phyloP scores from a whole-genome alignment of 345 rosid species.

The Bruguiera gymnorhiza region DNA sequence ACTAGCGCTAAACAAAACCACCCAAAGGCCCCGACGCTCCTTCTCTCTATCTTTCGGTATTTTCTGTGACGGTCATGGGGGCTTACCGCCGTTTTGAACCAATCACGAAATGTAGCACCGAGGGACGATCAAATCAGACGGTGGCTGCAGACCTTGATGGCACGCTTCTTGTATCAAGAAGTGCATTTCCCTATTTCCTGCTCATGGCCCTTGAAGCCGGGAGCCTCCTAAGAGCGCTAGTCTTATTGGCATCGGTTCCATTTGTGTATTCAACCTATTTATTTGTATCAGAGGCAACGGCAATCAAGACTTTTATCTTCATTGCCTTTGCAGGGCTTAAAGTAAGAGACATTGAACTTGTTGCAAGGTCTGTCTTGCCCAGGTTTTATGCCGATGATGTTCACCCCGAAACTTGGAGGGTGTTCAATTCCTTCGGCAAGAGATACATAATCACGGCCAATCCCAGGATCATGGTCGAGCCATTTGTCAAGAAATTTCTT shows the following conservation, averaged over 20 bases:
- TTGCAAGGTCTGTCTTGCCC: conserved; percentile 72
- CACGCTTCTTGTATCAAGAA: conserved; percentile 68
- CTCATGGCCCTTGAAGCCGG: conserved; percentile 93
- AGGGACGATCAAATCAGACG: conserved; percentile 69
- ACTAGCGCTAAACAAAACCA: too few species aligned
- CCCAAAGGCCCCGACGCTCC: background rate
- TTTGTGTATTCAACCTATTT: conserved; percentile 60
- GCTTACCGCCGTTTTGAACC: conserved; percentile 49
- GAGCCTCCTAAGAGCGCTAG: conserved; percentile 55
- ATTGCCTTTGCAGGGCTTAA: conserved; percentile 67
- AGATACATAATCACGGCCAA: conserved; percentile 69
- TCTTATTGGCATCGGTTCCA: conserved; percentile 64
- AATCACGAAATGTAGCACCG: conserved; percentile 45
- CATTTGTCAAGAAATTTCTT: conserved; percentile 58
- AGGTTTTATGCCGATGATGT: conserved; percentile 88
- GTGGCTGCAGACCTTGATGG: conserved; percentile 84
- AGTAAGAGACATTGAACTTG: conserved; percentile 68
- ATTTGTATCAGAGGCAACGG: conserved; percentile 63
- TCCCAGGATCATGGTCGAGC: conserved; percentile 89
- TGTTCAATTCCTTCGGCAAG: conserved; percentile 76
- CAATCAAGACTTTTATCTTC: conserved; percentile 62
- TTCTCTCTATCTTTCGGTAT: background rate
- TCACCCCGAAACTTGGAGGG: conserved; percentile 73
- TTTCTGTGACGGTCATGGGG: conserved; percentile 41
- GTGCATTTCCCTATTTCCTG: conserved; percentile 82